Base-by-base conservation (phyloP, 1,284 basidiomycete species). In the Austroboletus niveus region DNA sequence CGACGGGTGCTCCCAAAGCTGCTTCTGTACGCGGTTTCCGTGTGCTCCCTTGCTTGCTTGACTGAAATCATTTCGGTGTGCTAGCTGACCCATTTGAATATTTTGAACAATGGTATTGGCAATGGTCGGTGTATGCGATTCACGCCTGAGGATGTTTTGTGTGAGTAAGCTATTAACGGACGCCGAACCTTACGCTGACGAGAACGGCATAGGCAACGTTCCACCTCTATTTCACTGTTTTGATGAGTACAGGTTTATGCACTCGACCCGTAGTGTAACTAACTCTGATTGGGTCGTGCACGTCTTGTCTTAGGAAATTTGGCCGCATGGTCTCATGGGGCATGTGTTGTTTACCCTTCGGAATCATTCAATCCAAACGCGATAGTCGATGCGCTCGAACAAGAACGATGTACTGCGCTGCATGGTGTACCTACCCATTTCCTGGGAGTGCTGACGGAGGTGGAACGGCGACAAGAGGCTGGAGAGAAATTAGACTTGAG, bases 341-440 rank as follows among this genome's bases (percentile, higher is more conserved):
- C 85, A 10, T 84, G 79, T 51, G 76, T 92, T 42, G 85, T 93
- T 7, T 93, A 92, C 61, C 78, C 89, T 0, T 83, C 87, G 1
- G 79, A 82, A 44, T 72, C 76, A 0, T 92, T 80, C 62, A 71
- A 88, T 59, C 82, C 90, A 0, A 68, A 69, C 36, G 73, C 81
- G 10, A 82, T 87, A 51, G 81, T 90, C 39, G 79, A 89, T 51
- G 79, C 89, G 0, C 69, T 92, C 14, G 67, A 76, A 8, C 72
- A 77, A 32, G 88, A 92, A 59, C 72, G 72, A 50, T 91, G 88
- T 53, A 92, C 89, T 0, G 87, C 86, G 0, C 70, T 93, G 47
- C 89, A 93, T 60, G 91, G 90, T 8, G 91, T 93, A 2, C 90
- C 91, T 0, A 91, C 90, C 0, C 90, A 92, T 64, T 92, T 92